These are phyloP conservation scores for Penicillium aurantiogriseum DNA, from an alignment of 2,329 filamentous ascomycete species.

Conservation along the genomic window DNA sequence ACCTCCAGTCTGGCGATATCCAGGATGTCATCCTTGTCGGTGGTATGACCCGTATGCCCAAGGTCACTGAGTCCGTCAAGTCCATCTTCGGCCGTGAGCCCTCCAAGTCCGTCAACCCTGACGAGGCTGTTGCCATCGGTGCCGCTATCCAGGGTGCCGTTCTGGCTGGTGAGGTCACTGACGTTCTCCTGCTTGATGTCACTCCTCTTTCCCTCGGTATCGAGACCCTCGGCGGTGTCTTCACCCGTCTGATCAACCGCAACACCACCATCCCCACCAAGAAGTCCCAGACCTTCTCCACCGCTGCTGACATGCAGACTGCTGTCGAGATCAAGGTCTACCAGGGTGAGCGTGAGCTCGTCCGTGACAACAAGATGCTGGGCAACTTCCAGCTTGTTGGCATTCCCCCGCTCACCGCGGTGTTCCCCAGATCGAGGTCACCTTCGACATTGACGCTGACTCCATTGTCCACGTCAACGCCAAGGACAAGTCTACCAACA, in stretches of 20 bases:
- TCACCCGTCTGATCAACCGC: constrained; percentile 96
- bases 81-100: constrained; percentile 93
- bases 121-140: constrained; percentile 97
- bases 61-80: constrained; percentile 95
- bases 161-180: constrained; percentile 93
- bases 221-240: constrained; percentile 95
- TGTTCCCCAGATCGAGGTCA: constrained; percentile 95
- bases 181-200: constrained; percentile 91
- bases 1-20: constrained; percentile 86
- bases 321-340: constrained; percentile 99
- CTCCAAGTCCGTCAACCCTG: constrained; percentile 97
- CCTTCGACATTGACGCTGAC: constrained; percentile 97
- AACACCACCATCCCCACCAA: constrained; percentile 99
- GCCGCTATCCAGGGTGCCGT: constrained; percentile 97
- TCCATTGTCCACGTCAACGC: constrained; percentile 97
- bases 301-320: constrained; percentile 95
- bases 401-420: constrained; percentile 95
- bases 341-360: constrained; percentile 99
- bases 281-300: constrained; percentile 98
- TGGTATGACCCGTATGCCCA: constrained; percentile 99
- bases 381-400: constrained; percentile 99
- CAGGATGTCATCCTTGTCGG: constrained; percentile 97
- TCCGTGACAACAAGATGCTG: constrained; percentile 96
- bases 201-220: constrained; percentile 97
- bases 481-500: constrained; percentile 99